These are phyloP conservation scores for Psilocybe cyanescens DNA, from an alignment of 768 basidiomycete genomes.

Conservation along the genomic window DNA sequence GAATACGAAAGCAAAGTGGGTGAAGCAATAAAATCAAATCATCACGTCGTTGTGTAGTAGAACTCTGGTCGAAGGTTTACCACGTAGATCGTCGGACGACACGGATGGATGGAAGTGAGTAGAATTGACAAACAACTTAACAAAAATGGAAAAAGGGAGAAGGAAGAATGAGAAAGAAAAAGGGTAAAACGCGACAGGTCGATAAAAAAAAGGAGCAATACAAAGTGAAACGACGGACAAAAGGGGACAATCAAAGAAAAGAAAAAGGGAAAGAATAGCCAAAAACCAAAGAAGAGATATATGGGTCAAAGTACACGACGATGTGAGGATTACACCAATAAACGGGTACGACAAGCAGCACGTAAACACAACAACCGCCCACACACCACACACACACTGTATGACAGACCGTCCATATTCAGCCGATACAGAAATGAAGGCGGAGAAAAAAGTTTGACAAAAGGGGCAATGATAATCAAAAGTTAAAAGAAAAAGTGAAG, in stretches of 20 bases:
- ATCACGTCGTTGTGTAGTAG: background rate
- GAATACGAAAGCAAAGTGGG: background rate
- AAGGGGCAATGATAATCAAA: slow-evolving; percentile 6
- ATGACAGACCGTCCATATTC: slow-evolving; percentile 1
- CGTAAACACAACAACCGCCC: background rate
- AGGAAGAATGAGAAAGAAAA: slow-evolving; percentile 17
- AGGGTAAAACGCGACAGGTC: background rate
- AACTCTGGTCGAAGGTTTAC: background rate
- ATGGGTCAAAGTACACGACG: background rate
- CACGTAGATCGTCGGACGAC: background rate
- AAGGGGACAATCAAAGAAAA: background rate
- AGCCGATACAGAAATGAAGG: slow-evolving; percentile 9
- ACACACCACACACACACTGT: background rate
- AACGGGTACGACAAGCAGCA: background rate
- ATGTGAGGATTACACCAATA: background rate
- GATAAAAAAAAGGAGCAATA: slow-evolving; percentile 5
- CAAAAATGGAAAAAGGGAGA: slow-evolving; percentile 3
- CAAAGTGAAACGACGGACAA: background rate
- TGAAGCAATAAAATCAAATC: background rate
- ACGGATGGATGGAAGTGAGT: slow-evolving; percentile 5
- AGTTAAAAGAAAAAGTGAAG: background rate
- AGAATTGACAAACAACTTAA: slow-evolving; percentile 12
- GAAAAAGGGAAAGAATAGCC: background rate
- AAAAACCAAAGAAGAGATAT: slow-evolving; percentile 4
- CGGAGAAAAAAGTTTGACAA: background rate